Conservation (phyloP, 192 early-diverging fungal species). For the Coemansia biformis region DNA sequence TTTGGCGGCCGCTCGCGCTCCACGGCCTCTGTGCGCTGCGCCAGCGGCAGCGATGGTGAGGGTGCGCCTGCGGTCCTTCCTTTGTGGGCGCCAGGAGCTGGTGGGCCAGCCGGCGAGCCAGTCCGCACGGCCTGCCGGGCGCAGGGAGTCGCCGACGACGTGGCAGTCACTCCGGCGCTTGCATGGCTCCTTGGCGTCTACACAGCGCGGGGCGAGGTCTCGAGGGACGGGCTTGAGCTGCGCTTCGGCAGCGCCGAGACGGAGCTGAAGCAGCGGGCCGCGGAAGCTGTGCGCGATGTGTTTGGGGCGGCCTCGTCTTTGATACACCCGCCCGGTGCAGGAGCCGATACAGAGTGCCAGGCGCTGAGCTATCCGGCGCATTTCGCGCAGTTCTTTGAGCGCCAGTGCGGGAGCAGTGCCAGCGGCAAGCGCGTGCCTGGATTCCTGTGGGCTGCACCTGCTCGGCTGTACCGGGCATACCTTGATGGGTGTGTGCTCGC, state of each 20-base stretch:
- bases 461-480: constrained; percentile 15
- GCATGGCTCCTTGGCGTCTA: constrained; percentile 30
- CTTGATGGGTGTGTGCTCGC: constrained; percentile 17
- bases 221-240: constrained; percentile 1
- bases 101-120: not conserved
- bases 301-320: constrained; percentile 8
- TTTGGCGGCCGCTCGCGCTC: too few species aligned
- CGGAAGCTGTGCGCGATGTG: constrained; percentile 1
- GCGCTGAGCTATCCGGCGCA: constrained; percentile 8
- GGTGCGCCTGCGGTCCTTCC: constrained; percentile 6
- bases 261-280: constrained; percentile 2
- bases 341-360: not conserved
- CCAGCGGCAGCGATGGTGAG: too few species aligned
- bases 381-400: constrained; percentile 29
- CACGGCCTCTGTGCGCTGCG: too few species aligned
- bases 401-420: constrained; percentile 7
- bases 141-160: constrained; percentile 16
- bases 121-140: constrained; percentile 13
- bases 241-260: constrained; percentile 9
- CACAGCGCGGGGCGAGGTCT: constrained; percentile 6
- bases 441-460: constrained; percentile 28
- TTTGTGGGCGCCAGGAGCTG: constrained; percentile 11
- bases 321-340: too few species aligned
- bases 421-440: constrained; percentile 22
- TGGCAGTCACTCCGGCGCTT: constrained; percentile 9